These are phyloP conservation scores for Sporothrix euskadiensis DNA, from an alignment of 2,329 filamentous ascomycete species.

Conservation along the genomic window DNA sequence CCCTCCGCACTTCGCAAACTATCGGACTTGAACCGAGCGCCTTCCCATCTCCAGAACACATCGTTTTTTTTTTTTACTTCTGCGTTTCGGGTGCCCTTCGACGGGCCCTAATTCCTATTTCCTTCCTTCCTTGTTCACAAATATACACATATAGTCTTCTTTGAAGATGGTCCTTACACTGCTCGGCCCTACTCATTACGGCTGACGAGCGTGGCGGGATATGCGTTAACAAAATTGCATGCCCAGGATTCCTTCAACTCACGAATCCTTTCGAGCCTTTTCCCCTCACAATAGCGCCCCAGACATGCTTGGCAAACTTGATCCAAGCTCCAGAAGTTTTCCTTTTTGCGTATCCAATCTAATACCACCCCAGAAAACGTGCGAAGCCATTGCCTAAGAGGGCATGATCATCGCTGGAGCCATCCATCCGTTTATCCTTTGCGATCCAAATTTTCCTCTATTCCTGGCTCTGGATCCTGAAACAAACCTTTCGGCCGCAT, in stretches of 20 bases:
- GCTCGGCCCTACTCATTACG: background rate
- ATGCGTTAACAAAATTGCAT: background rate
- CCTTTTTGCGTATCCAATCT: background rate
- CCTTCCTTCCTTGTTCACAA: background rate
- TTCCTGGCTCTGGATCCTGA: background rate
- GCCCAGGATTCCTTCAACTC: background rate
- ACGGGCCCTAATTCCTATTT: background rate
- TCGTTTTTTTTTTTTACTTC: slow-evolving; percentile 20
- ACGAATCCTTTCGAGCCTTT: background rate
- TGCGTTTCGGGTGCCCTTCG: background rate
- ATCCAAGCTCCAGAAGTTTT: background rate
- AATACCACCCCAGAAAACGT: background rate
- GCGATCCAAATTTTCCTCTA: background rate
- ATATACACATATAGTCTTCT: background rate
- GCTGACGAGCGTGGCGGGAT: background rate
- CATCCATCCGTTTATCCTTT: slow-evolving; percentile 6
- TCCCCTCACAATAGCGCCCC: background rate
- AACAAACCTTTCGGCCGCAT: background rate
- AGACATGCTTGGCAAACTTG: background rate
- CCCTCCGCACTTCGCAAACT: background rate
- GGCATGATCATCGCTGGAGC: background rate
- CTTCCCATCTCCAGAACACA: background rate
- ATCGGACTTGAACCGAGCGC: background rate
- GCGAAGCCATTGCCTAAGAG: slow-evolving; percentile 8
- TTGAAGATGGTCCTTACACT: background rate